A percentile compares a stretch with the other conserved stretches of the same genome.
phyloP scores from a whole-genome alignment of 192 early-diverging fungal species.

The Gamsiella multidivaricata region DNA sequence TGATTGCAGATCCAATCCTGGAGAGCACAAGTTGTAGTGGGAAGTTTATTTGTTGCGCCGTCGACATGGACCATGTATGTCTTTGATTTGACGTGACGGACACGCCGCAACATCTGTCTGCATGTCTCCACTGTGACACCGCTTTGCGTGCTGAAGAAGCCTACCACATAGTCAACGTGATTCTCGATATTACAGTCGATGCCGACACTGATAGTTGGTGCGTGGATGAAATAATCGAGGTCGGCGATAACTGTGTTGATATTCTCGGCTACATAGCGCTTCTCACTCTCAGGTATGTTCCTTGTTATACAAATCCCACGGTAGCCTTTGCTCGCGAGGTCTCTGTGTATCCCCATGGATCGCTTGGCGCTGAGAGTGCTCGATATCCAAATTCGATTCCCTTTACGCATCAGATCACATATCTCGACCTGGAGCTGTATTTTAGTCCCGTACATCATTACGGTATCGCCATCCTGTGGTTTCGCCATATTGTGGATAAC shows the following conservation, averaged over 20 bases:
- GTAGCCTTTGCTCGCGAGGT: background rate
- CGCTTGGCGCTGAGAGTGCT: background rate
- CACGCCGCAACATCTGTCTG: constrained; percentile 22
- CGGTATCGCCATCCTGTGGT: constrained; percentile 1
- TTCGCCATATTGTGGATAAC: constrained; percentile 6
- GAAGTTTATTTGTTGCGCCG: constrained; percentile 7
- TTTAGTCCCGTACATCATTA: constrained; percentile 4
- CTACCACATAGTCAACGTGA: constrained; percentile 12
- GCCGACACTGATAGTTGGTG: constrained; percentile 18
- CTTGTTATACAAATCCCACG: constrained; percentile 9
- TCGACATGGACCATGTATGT: constrained; percentile 12
- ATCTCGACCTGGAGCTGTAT: background rate
- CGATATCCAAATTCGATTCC: constrained; percentile 4
- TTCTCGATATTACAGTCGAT: constrained; percentile 11
- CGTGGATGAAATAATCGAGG: constrained; percentile 23
- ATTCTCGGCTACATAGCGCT: background rate
- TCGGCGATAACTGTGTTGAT: constrained; percentile 11
- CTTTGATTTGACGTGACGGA: constrained; percentile 9
- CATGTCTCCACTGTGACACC: constrained; percentile 10
- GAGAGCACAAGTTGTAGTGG: background rate
- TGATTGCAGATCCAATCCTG: constrained; percentile 12
- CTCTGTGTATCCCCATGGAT: background rate
- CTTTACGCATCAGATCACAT: background rate
- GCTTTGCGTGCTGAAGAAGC: constrained; percentile 16
- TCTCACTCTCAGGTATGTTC: background rate